A percentile compares a stretch with the other conserved stretches of the same genome.
Conservation (phyloP, 345 rosid genomes). For the Hypericum androsaemum region DNA sequence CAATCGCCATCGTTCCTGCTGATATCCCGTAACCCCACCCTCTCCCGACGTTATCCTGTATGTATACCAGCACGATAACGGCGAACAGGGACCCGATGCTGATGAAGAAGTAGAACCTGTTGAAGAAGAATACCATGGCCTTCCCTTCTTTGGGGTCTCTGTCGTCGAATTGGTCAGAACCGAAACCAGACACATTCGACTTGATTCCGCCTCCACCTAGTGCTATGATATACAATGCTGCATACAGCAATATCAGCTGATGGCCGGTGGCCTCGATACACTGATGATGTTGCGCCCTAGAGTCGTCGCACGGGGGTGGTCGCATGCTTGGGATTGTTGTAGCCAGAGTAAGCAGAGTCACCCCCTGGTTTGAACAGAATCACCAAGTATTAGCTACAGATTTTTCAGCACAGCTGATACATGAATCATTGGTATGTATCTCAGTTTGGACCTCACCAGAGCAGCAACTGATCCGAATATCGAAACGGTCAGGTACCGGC, state of each 20-base stretch:
- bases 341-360: slow-evolving; percentile 46
- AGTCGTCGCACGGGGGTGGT: slow-evolving; percentile 62
- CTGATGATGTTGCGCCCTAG: slow-evolving; percentile 40
- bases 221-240: slow-evolving; percentile 70
- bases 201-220: slow-evolving; percentile 87
- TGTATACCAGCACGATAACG: slow-evolving; percentile 59
- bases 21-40: slow-evolving; percentile 92
- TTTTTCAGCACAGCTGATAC: no score
- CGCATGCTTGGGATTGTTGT: slow-evolving; percentile 66
- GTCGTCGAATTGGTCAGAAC: slow-evolving; percentile 77
- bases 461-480: slow-evolving; percentile 58
- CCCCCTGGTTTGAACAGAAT: slow-evolving; percentile 38
- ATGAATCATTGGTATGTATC: no score
- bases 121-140: slow-evolving; percentile 31
- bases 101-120: slow-evolving; percentile 30
- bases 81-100: slow-evolving; percentile 80
- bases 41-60: slow-evolving; percentile 86
- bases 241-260: slow-evolving; percentile 63
- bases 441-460: slow-evolving; percentile 32
- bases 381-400: not conserved
- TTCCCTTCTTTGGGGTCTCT: slow-evolving; percentile 75
- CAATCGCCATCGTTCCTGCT: slow-evolving; percentile 69
- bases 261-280: slow-evolving; percentile 62
- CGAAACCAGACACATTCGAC: slow-evolving; percentile 86
- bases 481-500: slow-evolving; percentile 68